Conservation (phyloP, 164 flowering plant species). For the Umbilicus rupestris region DNA sequence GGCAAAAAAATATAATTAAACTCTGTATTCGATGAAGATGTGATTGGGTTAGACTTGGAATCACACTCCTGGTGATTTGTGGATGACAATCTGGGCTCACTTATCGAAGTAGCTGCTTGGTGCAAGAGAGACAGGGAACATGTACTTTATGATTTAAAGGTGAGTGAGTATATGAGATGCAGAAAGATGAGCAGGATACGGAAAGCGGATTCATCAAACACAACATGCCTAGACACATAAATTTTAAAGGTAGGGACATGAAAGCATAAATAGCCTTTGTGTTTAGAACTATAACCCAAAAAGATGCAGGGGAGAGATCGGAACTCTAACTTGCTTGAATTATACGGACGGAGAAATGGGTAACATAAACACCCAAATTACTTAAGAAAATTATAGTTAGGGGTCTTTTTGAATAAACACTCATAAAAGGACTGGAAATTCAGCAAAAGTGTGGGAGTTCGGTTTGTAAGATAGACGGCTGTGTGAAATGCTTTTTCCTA, state of each 20-base stretch:
- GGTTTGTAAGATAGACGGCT: too few relatives aligned
- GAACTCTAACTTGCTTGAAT: neutral
- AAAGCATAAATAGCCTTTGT: too few relatives aligned
- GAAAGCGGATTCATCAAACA: neutral
- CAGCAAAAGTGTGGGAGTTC: neutral
- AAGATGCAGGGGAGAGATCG: conserved; percentile 2
- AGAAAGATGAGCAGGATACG: neutral
- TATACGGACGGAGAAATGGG: neutral
- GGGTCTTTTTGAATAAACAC: neutral
- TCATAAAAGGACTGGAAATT: neutral
- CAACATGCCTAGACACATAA: neutral
- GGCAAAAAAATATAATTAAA: too few relatives aligned
- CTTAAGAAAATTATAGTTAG: neutral
- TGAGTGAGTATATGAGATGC: neutral
- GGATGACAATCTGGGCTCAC: neutral
- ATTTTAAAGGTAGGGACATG: neutral
- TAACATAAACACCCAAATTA: conserved; percentile 6
- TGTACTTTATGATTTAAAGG: neutral
- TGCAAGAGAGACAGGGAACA: neutral
- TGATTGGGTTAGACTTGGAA: neutral
- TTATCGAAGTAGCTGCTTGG: neutral
- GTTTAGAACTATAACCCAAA: conserved; percentile 12
- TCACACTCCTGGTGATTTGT: neutral
- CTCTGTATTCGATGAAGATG: neutral
- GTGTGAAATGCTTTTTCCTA: conserved; percentile 1